phyloP scores from a whole-genome alignment of 1,139 yeast species.

The Protomyces lactucae-debilis region DNA sequence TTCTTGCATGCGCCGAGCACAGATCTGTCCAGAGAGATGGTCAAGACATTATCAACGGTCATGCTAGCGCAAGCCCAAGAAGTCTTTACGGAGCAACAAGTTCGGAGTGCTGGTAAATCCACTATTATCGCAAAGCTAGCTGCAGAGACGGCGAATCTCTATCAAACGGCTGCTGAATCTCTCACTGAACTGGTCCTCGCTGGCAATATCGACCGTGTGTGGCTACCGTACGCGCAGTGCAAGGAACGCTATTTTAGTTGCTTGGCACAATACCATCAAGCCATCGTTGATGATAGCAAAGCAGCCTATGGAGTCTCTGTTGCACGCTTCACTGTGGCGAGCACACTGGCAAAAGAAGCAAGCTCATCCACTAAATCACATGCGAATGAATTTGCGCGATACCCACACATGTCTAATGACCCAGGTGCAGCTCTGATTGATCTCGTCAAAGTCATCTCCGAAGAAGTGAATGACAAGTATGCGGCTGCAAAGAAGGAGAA shows the following conservation, averaged over 20 bases:
- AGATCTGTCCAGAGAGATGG: slow-evolving; percentile 68
- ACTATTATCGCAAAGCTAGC: slow-evolving; percentile 71
- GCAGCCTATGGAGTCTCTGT: slow-evolving; percentile 72
- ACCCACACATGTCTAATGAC: slow-evolving; percentile 19
- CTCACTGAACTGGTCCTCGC: slow-evolving; percentile 47
- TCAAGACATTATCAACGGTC: slow-evolving; percentile 57
- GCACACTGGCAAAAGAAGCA: slow-evolving; percentile 33
- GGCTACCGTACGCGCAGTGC: slow-evolving; percentile 45
- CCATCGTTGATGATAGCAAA: slow-evolving; percentile 48
- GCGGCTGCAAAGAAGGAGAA: slow-evolving; percentile 66
- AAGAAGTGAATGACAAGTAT: slow-evolving; percentile 46
- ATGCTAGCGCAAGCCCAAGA: slow-evolving; percentile 89
- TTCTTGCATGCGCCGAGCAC: slow-evolving; percentile 85
- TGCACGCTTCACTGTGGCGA: slow-evolving; percentile 57
- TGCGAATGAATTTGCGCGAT: slow-evolving; percentile 13
- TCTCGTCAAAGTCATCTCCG: slow-evolving; percentile 34
- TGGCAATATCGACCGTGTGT: slow-evolving; percentile 44
- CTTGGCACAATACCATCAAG: slow-evolving; percentile 51
- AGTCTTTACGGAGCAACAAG: slow-evolving; percentile 61
- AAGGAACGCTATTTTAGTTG: slow-evolving; percentile 25
- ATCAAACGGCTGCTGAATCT: slow-evolving; percentile 50
- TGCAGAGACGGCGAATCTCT: slow-evolving; percentile 54
- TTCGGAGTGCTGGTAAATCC: slow-evolving; percentile 47
- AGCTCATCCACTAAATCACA: slow-evolving; percentile 25
- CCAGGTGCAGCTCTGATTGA: slow-evolving; percentile 34